Evolutionary conservation across 2,329 filamentous ascomycete genomes (phyloP).

Genomic region (Pseudonectria foliicola): DNA sequence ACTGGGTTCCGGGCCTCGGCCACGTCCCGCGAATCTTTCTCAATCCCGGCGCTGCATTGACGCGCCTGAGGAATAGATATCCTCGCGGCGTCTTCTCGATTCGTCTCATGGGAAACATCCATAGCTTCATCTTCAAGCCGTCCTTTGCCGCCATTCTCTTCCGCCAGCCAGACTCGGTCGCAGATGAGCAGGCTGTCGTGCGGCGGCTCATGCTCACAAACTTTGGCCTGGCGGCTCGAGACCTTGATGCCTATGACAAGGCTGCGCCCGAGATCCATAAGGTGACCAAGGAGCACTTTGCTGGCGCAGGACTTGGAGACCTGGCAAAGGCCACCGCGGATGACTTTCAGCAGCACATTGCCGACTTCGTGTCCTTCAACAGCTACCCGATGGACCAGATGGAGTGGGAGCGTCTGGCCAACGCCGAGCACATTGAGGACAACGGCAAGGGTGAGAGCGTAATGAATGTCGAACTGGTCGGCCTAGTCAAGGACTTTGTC

Average conservation of each 20-base stretch:
- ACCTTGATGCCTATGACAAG: constrained; percentile 25
- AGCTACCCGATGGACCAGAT: constrained; percentile 29
- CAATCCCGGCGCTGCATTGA: constrained; percentile 23
- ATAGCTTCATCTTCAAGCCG: constrained; percentile 29
- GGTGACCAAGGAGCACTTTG: constrained; percentile 20
- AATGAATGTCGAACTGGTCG: constrained; percentile 28
- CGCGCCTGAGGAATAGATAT: constrained; percentile 24
- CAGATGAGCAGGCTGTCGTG: constrained; percentile 19
- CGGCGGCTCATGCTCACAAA: constrained; percentile 23
- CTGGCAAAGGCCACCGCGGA: constrained; percentile 13
- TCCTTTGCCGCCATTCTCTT: constrained; percentile 22
- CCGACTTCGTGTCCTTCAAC: constrained; percentile 33
- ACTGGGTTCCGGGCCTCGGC: constrained; percentile 30
- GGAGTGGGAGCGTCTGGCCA: constrained; percentile 31
- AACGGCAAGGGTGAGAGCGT: constrained; percentile 14
- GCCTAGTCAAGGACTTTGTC: constrained; percentile 29
- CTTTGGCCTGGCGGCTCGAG: constrained; percentile 26
- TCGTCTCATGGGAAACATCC: constrained; percentile 24
- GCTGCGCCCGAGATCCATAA: constrained; percentile 21
- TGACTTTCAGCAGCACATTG: constrained; percentile 23
- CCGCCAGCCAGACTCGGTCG: constrained; percentile 20
- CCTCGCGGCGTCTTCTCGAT: constrained; percentile 30
- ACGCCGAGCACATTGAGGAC: constrained; percentile 24
- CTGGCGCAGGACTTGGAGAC: constrained; percentile 17
- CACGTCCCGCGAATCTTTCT: constrained; percentile 27